phyloP scores from a whole-genome alignment of 2,329 filamentous ascomycete species.

The Penicillium sp. region DNA sequence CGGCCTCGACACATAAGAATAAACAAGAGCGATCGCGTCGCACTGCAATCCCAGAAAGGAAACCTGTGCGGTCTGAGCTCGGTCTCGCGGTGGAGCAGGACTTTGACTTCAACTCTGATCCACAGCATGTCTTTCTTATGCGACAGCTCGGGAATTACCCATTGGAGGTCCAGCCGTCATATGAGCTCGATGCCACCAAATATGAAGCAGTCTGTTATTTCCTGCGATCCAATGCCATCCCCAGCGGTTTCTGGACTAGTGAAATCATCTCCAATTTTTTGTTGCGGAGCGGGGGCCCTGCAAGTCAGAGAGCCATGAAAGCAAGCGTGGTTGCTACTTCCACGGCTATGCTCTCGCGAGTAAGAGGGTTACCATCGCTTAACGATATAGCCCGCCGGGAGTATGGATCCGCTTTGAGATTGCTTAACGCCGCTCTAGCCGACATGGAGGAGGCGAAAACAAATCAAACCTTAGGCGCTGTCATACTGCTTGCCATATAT shows the following conservation, averaged over 20 bases:
- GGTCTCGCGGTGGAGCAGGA: slow-evolving; percentile 8
- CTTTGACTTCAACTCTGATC: slow-evolving; percentile 23
- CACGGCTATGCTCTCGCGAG: slow-evolving; percentile 58
- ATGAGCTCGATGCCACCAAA: slow-evolving; percentile 23
- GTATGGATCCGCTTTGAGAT: slow-evolving; percentile 56
- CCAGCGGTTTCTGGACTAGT: slow-evolving; percentile 28
- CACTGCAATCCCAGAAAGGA: slow-evolving; percentile 30
- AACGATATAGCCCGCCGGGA: slow-evolving; percentile 52
- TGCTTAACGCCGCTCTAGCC: slow-evolving; percentile 37
- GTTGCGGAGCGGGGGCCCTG: slow-evolving; percentile 16
- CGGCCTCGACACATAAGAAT: slow-evolving; percentile 32
- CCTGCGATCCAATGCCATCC: slow-evolving; percentile 36
- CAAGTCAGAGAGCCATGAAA: slow-evolving; percentile 35
- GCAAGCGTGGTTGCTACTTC: slow-evolving; percentile 59
- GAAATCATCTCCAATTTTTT: slow-evolving; percentile 27
- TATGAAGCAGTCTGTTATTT: slow-evolving; percentile 41
- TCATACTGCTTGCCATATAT: slow-evolving; percentile 61
- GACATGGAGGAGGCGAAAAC: slow-evolving; percentile 37
- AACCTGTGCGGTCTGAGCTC: slow-evolving; percentile 9
- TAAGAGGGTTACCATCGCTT: slow-evolving; percentile 50
- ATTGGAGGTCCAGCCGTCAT: slow-evolving; percentile 27
- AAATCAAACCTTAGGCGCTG: slow-evolving; percentile 52
- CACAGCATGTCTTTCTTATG: slow-evolving; percentile 17
- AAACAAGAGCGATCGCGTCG: slow-evolving; percentile 22
- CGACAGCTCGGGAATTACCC: slow-evolving; percentile 17